Conservation (phyloP, 192 early-diverging fungal species). For the Chytriomyces sp. region DNA sequence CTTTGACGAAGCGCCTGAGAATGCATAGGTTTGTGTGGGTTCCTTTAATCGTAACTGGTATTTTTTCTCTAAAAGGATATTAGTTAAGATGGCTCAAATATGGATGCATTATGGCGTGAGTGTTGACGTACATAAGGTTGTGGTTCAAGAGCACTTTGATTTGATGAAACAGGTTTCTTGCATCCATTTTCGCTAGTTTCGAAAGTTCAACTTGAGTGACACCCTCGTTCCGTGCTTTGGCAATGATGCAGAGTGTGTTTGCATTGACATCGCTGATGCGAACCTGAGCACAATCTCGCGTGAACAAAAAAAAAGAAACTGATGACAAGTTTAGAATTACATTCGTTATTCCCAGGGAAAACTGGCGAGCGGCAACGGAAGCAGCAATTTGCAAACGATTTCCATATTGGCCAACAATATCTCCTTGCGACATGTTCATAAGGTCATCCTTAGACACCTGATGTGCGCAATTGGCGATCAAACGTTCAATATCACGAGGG, state of each 20-base stretch:
- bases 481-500: not conserved
- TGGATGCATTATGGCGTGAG: not conserved
- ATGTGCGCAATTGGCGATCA: not conserved
- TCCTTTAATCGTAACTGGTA: slow-evolving; percentile 64
- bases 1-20: slow-evolving; percentile 56
- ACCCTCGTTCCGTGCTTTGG: slow-evolving; percentile 51
- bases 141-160: slow-evolving; percentile 56
- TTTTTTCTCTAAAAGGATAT: slow-evolving; percentile 57
- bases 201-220: slow-evolving; percentile 64
- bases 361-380: slow-evolving; percentile 19
- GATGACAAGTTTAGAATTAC: slow-evolving; percentile 21
- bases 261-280: slow-evolving; percentile 35
- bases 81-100: not conserved
- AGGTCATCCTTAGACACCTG: slow-evolving; percentile 33
- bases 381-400: slow-evolving; percentile 39
- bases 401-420: slow-evolving; percentile 22
- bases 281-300: slow-evolving; percentile 19
- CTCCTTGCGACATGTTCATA: not conserved
- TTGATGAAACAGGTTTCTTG: slow-evolving; percentile 62
- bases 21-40: slow-evolving; percentile 65
- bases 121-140: slow-evolving; percentile 55
- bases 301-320: not conserved
- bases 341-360: slow-evolving; percentile 51
- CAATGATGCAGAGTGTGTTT: slow-evolving; percentile 52
- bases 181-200: slow-evolving; percentile 61